A percentile compares a stretch with the other conserved stretches of the same genome.
These are phyloP conservation scores for Actinomortierella wolfii DNA, from an alignment of 371 early-diverging fungal species.

Conservation along the genomic window DNA sequence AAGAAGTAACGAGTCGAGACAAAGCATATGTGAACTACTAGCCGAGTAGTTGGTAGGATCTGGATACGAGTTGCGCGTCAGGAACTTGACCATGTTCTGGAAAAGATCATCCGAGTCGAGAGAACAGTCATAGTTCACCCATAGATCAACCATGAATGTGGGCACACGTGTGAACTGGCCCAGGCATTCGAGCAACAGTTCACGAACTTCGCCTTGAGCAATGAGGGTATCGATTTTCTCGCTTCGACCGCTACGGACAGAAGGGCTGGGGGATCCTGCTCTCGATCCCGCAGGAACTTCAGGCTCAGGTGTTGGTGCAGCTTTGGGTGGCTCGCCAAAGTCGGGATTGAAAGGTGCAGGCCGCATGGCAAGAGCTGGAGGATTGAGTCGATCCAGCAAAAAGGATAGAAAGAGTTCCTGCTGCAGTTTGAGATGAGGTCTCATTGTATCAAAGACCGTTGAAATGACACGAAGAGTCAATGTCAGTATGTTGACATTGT, in stretches of 20 bases:
- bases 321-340: constrained; percentile 33
- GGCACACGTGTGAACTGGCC: constrained; percentile 73
- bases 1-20: constrained; percentile 80
- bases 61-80: constrained; percentile 65
- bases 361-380: constrained; percentile 49
- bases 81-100: constrained; percentile 84
- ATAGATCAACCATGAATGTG: constrained; percentile 84
- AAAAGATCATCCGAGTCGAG: constrained; percentile 80
- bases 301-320: constrained; percentile 19
- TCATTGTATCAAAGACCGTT: constrained; percentile 75
- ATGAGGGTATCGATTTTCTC: constrained; percentile 55
- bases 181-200: constrained; percentile 81
- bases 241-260: constrained; percentile 21
- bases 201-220: constrained; percentile 78
- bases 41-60: constrained; percentile 72
- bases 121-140: constrained; percentile 94
- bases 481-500: constrained; percentile 63
- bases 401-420: constrained; percentile 82
- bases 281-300: constrained; percentile 39
- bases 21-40: constrained; percentile 66
- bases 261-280: constrained; percentile 39
- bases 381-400: constrained; percentile 68
- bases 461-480: constrained; percentile 69
- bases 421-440: constrained; percentile 73
- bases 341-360: constrained; percentile 32